phyloP scores from a whole-genome alignment of 83 land plant genomes.

The Larix sibirica region DNA sequence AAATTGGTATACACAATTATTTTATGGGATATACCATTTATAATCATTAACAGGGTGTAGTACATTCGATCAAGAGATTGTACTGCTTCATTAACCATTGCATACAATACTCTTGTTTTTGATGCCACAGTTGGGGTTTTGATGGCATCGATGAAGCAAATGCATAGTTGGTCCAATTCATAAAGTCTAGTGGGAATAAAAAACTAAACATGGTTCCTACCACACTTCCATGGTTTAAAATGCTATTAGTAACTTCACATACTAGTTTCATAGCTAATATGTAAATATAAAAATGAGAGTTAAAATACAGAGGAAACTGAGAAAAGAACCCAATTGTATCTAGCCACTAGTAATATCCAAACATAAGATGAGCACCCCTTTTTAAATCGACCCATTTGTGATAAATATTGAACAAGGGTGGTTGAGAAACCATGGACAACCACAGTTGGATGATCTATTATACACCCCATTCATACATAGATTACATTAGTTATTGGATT shows the following conservation, averaged over 20 bases:
- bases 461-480: background rate
- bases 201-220: conserved; percentile 90
- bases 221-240: conserved; percentile 42
- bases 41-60: too few relatives aligned
- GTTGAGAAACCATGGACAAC: too few relatives aligned
- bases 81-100: too few relatives aligned
- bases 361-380: too few relatives aligned
- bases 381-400: too few relatives aligned
- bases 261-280: background rate
- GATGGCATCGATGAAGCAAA: conserved; percentile 72
- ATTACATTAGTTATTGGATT: background rate
- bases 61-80: too few relatives aligned
- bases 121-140: conserved; percentile 32
- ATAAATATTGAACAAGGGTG: too few relatives aligned
- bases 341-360: too few relatives aligned
- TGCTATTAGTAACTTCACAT: background rate
- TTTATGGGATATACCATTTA: background rate
- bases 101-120: too few relatives aligned
- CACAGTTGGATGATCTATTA: background rate
- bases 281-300: background rate
- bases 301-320: background rate
- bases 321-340: background rate
- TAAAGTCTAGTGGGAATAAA: conserved; percentile 78
- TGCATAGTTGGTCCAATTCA: conserved; percentile 79
- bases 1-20: background rate